A percentile compares a stretch with the other conserved stretches of the same genome.
These are phyloP conservation scores for Fusarium compactum DNA, from an alignment of 2,329 filamentous ascomycete species.

Conservation along the genomic window DNA sequence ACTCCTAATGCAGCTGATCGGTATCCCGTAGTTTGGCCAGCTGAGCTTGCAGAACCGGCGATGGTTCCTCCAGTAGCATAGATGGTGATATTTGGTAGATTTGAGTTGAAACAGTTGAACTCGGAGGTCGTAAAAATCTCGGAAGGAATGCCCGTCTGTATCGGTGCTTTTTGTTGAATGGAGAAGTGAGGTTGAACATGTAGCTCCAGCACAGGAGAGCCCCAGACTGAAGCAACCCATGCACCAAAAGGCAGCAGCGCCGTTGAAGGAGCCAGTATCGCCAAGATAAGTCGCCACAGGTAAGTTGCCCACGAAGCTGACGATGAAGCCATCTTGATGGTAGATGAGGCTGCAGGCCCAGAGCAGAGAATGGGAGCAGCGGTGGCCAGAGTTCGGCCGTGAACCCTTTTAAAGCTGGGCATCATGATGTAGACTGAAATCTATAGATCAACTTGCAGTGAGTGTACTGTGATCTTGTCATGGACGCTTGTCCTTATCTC, in stretches of 20 bases:
- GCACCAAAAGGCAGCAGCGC: conserved; percentile 40
- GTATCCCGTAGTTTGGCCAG: conserved; percentile 61
- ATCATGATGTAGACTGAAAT: conserved; percentile 36
- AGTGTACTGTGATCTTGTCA: conserved; percentile 12
- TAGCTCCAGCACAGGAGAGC: conserved; percentile 43
- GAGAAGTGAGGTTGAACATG: conserved; percentile 36
- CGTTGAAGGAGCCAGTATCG: conserved; percentile 43
- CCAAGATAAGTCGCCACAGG: conserved; percentile 41
- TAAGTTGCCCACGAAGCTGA: conserved; percentile 40
- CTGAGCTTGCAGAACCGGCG: conserved; percentile 62
- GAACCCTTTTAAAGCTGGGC: conserved; percentile 43
- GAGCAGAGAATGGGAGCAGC: conserved; percentile 27
- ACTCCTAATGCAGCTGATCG: conserved; percentile 60
- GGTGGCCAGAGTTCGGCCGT: conserved; percentile 30
- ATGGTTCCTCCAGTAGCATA: conserved; percentile 71
- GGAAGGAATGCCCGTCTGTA: conserved; percentile 22
- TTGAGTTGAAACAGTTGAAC: conserved; percentile 45
- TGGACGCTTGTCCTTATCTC: conserved; percentile 27
- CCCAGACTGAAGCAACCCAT: conserved; percentile 46
- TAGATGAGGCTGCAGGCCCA: conserved; percentile 32
- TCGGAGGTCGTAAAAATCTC: conserved; percentile 25
- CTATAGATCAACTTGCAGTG: conserved; percentile 4
- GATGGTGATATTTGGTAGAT: conserved; percentile 67
- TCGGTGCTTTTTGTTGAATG: conserved; percentile 34
- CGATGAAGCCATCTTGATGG: conserved; percentile 36